Conservation (phyloP, 306 rosid species). For the Prunus kanzakura region DNA sequence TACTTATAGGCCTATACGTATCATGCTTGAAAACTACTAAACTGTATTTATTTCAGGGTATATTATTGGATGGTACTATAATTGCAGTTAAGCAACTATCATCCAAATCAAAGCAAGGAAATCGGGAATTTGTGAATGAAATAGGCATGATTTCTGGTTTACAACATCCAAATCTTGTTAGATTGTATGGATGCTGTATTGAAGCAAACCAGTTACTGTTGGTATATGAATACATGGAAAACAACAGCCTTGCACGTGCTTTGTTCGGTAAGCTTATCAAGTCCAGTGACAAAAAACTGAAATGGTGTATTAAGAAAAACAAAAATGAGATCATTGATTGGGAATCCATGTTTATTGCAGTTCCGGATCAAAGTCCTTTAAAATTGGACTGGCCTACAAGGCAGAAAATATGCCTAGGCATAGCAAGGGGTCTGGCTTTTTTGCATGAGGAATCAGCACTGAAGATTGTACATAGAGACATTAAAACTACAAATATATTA, state of each 20-base stretch:
- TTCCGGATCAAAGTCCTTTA: slow-evolving; percentile 9
- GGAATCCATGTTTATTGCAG: not conserved
- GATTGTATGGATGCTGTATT: slow-evolving; percentile 55
- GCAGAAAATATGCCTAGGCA: slow-evolving; percentile 53
- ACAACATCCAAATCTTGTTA: slow-evolving; percentile 65
- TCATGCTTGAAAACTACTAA: too few relatives aligned
- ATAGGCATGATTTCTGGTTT: slow-evolving; percentile 59
- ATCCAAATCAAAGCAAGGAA: slow-evolving; percentile 54
- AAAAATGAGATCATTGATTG: not conserved
- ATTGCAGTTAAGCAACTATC: slow-evolving; percentile 65
- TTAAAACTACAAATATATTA: too few relatives aligned
- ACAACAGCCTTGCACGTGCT: slow-evolving; percentile 50
- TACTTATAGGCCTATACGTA: not conserved
- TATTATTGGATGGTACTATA: slow-evolving; percentile 44
- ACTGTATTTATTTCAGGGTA: slow-evolving; percentile 32
- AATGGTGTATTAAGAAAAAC: not conserved
- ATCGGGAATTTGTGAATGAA: slow-evolving; percentile 57
- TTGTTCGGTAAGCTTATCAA: slow-evolving; percentile 48
- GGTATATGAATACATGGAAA: slow-evolving; percentile 64
- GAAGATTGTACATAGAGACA: too few relatives aligned
- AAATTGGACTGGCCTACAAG: slow-evolving; percentile 58
- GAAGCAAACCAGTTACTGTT: slow-evolving; percentile 51
- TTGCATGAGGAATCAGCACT: slow-evolving; percentile 29
- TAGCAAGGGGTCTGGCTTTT: slow-evolving; percentile 55
- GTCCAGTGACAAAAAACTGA: not conserved